Evolutionary conservation across 108 stramenopile genomes (phyloP), one percentile per base, ranked within the genome.

Genomic region (Nitzschia putrida): DNA sequence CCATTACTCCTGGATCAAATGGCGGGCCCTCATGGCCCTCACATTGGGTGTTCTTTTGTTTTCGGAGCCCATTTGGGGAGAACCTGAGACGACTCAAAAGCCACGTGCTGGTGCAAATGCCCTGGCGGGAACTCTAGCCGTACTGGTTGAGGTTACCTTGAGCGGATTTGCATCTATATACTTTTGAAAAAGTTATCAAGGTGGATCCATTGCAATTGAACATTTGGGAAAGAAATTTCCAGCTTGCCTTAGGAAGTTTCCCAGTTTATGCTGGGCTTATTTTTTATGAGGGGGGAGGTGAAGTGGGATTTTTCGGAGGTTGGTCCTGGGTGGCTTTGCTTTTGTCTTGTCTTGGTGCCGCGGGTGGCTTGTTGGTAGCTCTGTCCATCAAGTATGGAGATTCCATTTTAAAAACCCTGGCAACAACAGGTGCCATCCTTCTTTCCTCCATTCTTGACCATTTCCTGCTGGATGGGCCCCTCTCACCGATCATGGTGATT

Each of bases 161-260:
- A 88, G 86, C 61, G 97, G 97, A 52, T 97, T 96, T 73, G 93
- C 94, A 14, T 93, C 91, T 44, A 94, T 96, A 47, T 97, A 96
- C 76, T n/a, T 96, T 97, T 72, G 74, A 97, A 80, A 95, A 94
- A 76, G 93, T 94, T 26, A 81, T 97, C 57, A 91, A 88, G 68
- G 82, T 66, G 20, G 90, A 91, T 55, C 76, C 87, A 1, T 76
- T 88, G 65, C 80, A 85, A 61, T 53, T 97, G 53, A 78, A 77
- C 22, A 92, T 97, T 51, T 97, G 93, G 93, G 93, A 95, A 72
- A 86, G 96, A 25, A 97, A 97, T 77, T 95, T 93, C 71, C 96
- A 97, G 74, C 57, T 91, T 58, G 85, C 90, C 21, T 66, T 91
- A 26, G 76, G 79, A 37, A 87, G 85, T 29, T 78, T 86, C 39